Conservation (phyloP, 2,329 filamentous ascomycete species). For the Zymoseptoria passerinii region DNA sequence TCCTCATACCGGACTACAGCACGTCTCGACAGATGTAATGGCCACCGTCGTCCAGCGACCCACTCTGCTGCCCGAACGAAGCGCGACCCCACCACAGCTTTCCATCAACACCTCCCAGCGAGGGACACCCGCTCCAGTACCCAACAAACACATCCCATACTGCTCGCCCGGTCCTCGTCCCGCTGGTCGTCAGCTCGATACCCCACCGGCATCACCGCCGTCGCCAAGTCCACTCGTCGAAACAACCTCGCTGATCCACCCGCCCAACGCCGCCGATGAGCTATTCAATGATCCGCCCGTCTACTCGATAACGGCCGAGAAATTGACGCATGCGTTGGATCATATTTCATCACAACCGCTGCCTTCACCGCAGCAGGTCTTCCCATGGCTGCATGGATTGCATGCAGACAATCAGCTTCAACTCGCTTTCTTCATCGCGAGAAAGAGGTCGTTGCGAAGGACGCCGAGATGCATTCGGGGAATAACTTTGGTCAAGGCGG, state of each 20-base stretch:
- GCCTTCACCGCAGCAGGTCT: conserved; percentile 76
- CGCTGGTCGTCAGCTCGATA: conserved; percentile 42
- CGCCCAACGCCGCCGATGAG: conserved; percentile 56
- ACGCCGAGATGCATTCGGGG: conserved; percentile 70
- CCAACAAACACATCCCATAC: conserved; percentile 84
- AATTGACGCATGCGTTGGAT: conserved; percentile 65
- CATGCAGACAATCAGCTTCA: conserved; percentile 85
- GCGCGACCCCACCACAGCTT: conserved; percentile 43
- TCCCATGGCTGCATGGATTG: conserved; percentile 92
- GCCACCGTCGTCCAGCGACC: conserved; percentile 9
- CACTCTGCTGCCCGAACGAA: conserved; percentile 8
- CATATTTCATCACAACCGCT: conserved; percentile 70
- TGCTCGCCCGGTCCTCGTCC: conserved; percentile 69
- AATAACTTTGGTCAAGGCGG: conserved; percentile 80
- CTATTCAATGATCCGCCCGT: conserved; percentile 51
- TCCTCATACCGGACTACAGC: neutral
- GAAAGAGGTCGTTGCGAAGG: conserved; percentile 61
- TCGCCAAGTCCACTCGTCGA: conserved; percentile 48
- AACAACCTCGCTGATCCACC: conserved; percentile 64
- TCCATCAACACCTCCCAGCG: conserved; percentile 50
- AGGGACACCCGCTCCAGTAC: conserved; percentile 54
- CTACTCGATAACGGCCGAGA: conserved; percentile 63
- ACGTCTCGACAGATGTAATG: conserved; percentile 6
- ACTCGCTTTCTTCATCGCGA: conserved; percentile 76
- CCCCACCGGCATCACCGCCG: conserved; percentile 51